Conservation (phyloP, 2,329 filamentous ascomycete species). For the Fonsecaea erecta region DNA sequence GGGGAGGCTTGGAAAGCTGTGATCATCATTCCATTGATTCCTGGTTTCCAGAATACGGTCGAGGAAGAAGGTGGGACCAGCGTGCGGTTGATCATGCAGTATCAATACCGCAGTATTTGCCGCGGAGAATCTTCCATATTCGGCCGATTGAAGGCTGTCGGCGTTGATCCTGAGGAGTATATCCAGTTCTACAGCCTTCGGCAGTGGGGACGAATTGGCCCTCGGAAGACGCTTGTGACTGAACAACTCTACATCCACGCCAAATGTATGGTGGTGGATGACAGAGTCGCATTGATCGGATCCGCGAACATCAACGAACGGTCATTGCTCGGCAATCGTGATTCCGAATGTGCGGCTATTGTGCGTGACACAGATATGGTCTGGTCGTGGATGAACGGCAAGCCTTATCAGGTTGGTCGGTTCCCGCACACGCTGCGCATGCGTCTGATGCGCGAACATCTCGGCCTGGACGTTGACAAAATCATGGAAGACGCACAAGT, state of each 20-base stretch:
- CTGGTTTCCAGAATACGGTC: conserved; percentile 97
- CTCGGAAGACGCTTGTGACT: conserved; percentile 80
- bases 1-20: conserved; percentile 88
- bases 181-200: conserved; percentile 93
- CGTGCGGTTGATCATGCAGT: conserved; percentile 93
- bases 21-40: conserved; percentile 91
- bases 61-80: conserved; percentile 93
- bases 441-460: conserved; percentile 93
- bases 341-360: conserved; percentile 88
- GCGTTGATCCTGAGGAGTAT: conserved; percentile 91
- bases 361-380: conserved; percentile 93
- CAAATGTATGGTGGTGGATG: conserved; percentile 95
- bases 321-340: conserved; percentile 87
- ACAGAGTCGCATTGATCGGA: conserved; percentile 89
- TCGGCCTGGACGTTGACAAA: conserved; percentile 93
- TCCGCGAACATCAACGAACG: conserved; percentile 99
- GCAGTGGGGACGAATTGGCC: conserved; percentile 88
- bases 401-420: conserved; percentile 84
- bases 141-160: conserved; percentile 74
- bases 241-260: conserved; percentile 98
- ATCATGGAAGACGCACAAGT: conserved; percentile 78
- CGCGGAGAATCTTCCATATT: conserved; percentile 92
- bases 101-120: conserved; percentile 94
- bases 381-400: conserved; percentile 85
- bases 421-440: conserved; percentile 93